These are phyloP conservation scores for Phylloporus arenicola DNA, from an alignment of 768 basidiomycete species.

Conservation along the genomic window DNA sequence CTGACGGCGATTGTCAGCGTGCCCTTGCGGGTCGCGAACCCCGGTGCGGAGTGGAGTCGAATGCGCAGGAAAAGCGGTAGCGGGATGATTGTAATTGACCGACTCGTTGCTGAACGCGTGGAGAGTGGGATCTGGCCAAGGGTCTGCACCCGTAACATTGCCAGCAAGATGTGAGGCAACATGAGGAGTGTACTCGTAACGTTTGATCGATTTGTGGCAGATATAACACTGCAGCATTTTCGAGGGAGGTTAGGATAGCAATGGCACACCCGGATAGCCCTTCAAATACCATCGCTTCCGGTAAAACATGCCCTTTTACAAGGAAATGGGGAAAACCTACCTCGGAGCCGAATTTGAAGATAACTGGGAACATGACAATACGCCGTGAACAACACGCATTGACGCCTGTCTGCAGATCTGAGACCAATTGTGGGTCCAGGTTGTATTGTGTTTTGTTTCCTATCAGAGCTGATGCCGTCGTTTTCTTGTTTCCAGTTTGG, in stretches of 20 bases:
- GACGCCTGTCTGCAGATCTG: background rate
- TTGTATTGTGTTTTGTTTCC: background rate
- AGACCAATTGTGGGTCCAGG: conserved; percentile 4
- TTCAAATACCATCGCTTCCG: background rate
- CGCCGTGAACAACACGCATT: background rate
- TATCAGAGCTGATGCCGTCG: too few species aligned
- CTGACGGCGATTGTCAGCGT: background rate
- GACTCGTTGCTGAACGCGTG: background rate
- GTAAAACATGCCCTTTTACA: background rate
- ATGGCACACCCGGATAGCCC: background rate
- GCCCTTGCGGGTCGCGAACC: background rate
- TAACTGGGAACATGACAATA: background rate
- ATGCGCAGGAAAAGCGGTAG: background rate
- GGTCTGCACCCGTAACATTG: background rate
- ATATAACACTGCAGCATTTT: conserved; percentile 15
- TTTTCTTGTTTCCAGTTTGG: too few species aligned
- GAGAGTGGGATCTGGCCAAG: background rate
- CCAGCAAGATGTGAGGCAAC: conserved; percentile 3
- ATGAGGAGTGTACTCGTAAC: conserved; percentile 12
- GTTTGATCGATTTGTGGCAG: conserved; percentile 10
- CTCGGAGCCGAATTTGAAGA: background rate
- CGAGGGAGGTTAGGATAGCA: background rate
- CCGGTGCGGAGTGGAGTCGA: background rate
- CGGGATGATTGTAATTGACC: background rate
- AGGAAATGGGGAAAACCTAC: background rate